These are phyloP conservation scores for Termitomyces sp. DNA, from an alignment of 768 basidiomycete genomes.

Conservation along the genomic window DNA sequence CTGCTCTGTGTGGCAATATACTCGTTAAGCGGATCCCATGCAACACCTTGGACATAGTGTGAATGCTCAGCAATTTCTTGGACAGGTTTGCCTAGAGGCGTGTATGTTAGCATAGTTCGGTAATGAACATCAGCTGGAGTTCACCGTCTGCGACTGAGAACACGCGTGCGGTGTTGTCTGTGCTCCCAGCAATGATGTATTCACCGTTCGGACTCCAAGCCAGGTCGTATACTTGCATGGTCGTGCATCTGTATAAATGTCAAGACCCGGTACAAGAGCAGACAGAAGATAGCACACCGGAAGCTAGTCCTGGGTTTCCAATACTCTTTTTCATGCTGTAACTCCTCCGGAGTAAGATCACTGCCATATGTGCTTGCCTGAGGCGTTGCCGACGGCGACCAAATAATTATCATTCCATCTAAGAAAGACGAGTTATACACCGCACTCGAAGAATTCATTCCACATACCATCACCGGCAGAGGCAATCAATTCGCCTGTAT, in stretches of 20 bases:
- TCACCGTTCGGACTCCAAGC: constrained; percentile 97
- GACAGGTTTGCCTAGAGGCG: constrained; percentile 69
- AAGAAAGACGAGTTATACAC: constrained; percentile 11
- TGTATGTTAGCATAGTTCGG: constrained; percentile 3
- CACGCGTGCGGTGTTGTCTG: constrained; percentile 90
- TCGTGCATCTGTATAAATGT: constrained; percentile 64
- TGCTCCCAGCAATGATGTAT: constrained; percentile 93
- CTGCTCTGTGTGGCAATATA: constrained; percentile 97
- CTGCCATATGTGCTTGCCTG: constrained; percentile 77
- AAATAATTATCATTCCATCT: constrained; percentile 98
- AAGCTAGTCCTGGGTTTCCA: constrained; percentile 91
- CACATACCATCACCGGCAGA: constrained; percentile 94
- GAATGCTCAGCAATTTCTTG: constrained; percentile 90
- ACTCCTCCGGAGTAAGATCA: constrained; percentile 72
- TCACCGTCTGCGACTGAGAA: constrained; percentile 73
- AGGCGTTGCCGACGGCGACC: constrained; percentile 80
- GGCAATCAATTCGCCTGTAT: constrained; percentile 82
- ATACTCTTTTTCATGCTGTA: constrained; percentile 88
- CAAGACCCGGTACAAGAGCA: not conserved
- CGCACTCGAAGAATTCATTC: constrained; percentile 1
- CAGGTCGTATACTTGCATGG: constrained; percentile 96
- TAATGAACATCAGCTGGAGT: constrained; percentile 13
- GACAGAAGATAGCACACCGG: constrained; percentile 40
- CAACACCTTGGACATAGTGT: constrained; percentile 97
- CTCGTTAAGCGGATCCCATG: constrained; percentile 97